phyloP scores from a whole-genome alignment of 2,329 filamentous ascomycete genomes.

The Penicillium psychrosexuale region DNA sequence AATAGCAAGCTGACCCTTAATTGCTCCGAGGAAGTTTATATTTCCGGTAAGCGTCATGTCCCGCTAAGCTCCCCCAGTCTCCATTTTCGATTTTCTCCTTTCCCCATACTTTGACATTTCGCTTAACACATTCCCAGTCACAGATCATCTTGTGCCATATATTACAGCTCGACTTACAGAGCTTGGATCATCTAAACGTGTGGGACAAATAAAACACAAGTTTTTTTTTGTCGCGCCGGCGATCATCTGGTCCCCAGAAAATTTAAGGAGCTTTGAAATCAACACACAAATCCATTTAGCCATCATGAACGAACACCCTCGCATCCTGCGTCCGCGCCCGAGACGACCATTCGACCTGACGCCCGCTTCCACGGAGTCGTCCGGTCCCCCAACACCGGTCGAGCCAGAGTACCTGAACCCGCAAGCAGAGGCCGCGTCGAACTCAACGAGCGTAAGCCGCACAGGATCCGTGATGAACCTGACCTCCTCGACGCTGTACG shows the following conservation, averaged over 20 bases:
- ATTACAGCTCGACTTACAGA: not conserved
- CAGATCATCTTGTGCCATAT: not conserved
- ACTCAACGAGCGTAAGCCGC: conserved; percentile 54
- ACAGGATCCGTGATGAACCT: conserved; percentile 80
- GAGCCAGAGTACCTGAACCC: conserved; percentile 38
- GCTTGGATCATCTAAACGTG: not conserved
- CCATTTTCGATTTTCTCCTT: not conserved
- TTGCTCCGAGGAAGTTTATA: not conserved
- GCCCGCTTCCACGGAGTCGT: conserved; percentile 45
- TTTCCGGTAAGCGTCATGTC: not conserved
- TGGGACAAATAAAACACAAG: not conserved
- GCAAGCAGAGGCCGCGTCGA: conserved; percentile 30
- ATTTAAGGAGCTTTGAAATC: not conserved
- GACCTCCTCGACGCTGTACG: conserved; percentile 82
- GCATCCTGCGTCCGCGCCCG: conserved; percentile 66
- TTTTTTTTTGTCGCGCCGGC: conserved; percentile 4
- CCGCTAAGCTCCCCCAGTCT: not conserved
- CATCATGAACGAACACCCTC: conserved; percentile 44
- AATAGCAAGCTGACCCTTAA: not conserved
- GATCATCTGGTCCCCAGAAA: conserved; percentile 1
- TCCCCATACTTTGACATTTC: not conserved
- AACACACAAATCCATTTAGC: conserved; percentile 3
- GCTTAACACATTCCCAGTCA: not conserved
- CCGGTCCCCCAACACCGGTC: conserved; percentile 40
- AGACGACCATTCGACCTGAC: conserved; percentile 67